Evolutionary conservation across 2,329 filamentous ascomycete genomes (phyloP), one percentile per base, ranked within the genome.

Genomic region (Aspergillus carbonarius): DNA sequence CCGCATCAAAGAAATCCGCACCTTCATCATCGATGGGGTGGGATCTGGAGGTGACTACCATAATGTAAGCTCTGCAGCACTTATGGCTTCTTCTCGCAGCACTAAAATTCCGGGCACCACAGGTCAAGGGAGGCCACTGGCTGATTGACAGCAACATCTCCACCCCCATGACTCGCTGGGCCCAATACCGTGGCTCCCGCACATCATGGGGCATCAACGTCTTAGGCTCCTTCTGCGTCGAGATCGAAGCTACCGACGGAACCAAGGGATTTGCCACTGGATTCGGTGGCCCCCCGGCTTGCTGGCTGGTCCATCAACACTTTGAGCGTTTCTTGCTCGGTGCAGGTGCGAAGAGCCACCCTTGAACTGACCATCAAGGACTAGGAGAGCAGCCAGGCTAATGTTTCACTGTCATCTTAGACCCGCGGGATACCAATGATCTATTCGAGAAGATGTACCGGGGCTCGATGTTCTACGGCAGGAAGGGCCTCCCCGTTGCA

Each of bases 371-470:
- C 25, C 18, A n/a, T 8, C 1, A 13, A 46, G 5, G 10, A 40
- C 12, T 13, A 15, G 8, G 5, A 23, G 9, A 46, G 23, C 17
- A 52, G 8, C 23, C 25, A 44, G n/a, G 44, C 55, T 53, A 34
- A 55, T 12, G 1, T 34, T 9, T 8, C 6, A 17, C 15, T 17
- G 13, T 4, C 9, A 10, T 17, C 49, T 48, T 63, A 85, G 93
- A 97, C 74, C 92, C 92, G 10, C 85, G 93, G 67, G 92, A 97
- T 72, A 96, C 91, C 54, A 96, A 96, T 77, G 85, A 93, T 63
- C 81, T 97, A 30, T 97, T 96, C 73, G 93, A 97, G 80, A 92
- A 96, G 75, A 96, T 97, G 93, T 97, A 96, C 81, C 88, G 92
- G 60, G 90, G 85, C 1, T 96, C 92, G 66, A 96, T 96, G 91